These are phyloP conservation scores for Aureobasidium melanogenum DNA, from an alignment of 2,329 filamentous ascomycete species.

Conservation along the genomic window DNA sequence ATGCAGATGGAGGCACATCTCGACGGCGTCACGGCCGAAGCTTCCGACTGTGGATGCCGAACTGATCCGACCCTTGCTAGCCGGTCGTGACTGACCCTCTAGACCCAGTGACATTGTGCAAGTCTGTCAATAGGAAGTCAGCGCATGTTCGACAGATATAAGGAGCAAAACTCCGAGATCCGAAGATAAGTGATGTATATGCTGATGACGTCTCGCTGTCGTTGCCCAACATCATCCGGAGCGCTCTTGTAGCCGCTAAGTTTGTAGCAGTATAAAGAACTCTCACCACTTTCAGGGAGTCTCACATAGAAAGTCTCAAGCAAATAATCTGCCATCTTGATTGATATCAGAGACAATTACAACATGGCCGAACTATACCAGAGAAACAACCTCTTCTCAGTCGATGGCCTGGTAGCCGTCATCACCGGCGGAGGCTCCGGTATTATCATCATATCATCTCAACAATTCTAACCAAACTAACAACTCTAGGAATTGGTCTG, in stretches of 20 bases:
- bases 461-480: neutral
- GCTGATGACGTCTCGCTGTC: neutral
- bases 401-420: constrained; percentile 44
- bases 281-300: no score
- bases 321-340: no score
- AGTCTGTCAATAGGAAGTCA: neutral
- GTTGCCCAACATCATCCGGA: neutral
- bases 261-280: neutral
- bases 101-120: neutral
- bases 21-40: neutral
- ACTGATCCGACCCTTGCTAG: neutral
- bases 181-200: neutral
- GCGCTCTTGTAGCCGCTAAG: neutral
- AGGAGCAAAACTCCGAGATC: neutral
- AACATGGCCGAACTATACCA: neutral
- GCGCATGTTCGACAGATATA: neutral
- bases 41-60: neutral
- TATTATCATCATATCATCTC: no score
- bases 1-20: neutral
- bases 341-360: neutral
- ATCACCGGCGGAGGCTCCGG: constrained; percentile 48
- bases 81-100: neutral
- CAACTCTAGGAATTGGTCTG: constrained; percentile 32
- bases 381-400: constrained; percentile 35
- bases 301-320: no score